Conservation (phyloP, 2,329 filamentous ascomycete species). For the Colletotrichum lupini region DNA sequence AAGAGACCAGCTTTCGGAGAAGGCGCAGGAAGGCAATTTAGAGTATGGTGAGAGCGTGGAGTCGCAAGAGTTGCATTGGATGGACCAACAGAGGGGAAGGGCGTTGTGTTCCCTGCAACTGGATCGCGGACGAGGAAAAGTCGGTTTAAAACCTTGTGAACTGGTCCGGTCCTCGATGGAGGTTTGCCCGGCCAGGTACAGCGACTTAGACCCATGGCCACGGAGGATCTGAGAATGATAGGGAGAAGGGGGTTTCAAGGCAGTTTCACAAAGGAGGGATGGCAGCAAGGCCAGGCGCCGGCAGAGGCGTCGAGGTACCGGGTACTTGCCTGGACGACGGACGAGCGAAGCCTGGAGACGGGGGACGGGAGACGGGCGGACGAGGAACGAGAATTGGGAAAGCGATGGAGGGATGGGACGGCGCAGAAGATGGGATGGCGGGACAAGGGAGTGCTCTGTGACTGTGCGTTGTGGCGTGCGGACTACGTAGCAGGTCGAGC, state of each 20-base stretch:
- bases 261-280: slow-evolving; percentile 31
- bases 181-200: slow-evolving; percentile 31
- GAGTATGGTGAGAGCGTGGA: slow-evolving; percentile 35
- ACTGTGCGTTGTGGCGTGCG: background rate
- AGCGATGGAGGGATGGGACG: slow-evolving; percentile 16
- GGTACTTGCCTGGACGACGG: slow-evolving; percentile 21
- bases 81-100: slow-evolving; percentile 29
- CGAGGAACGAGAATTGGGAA: slow-evolving; percentile 26
- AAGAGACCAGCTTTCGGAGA: slow-evolving; percentile 18
- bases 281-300: slow-evolving; percentile 17
- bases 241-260: slow-evolving; percentile 34
- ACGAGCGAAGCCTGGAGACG: slow-evolving; percentile 8
- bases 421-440: slow-evolving; percentile 30
- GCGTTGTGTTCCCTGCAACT: slow-evolving; percentile 33
- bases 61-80: slow-evolving; percentile 30
- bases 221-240: slow-evolving; percentile 31
- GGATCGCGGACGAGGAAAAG: slow-evolving; percentile 46
- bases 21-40: slow-evolving; percentile 33
- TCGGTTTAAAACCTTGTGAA: slow-evolving; percentile 44
- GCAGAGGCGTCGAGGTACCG: slow-evolving; percentile 18
- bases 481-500: background rate
- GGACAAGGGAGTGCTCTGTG: slow-evolving; percentile 12
- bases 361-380: slow-evolving; percentile 25
- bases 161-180: slow-evolving; percentile 28
- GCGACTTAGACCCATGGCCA: slow-evolving; percentile 33